Evolutionary conservation across 352 stramenopile species (phyloP).

Genomic region (Phytophthora pinifolia): DNA sequence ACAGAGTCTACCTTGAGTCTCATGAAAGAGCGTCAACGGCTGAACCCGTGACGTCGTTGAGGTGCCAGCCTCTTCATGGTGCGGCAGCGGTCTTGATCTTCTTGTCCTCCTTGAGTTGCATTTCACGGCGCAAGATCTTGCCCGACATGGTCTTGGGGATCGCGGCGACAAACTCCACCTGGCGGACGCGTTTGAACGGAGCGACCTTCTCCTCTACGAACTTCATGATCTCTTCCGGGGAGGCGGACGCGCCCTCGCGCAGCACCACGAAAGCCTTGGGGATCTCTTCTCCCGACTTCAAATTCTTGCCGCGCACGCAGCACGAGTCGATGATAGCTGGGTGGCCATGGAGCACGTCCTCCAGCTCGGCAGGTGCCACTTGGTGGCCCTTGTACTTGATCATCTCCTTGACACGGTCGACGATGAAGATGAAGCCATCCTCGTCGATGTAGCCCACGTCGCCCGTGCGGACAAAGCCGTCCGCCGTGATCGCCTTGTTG

Average conservation of each 20-base stretch:
- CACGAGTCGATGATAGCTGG: conserved; percentile 71
- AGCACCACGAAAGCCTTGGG: conserved; percentile 91
- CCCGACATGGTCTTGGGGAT: conserved; percentile 90
- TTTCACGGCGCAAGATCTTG: conserved; percentile 90
- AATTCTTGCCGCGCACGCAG: conserved; percentile 62
- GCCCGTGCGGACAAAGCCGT: conserved; percentile 86
- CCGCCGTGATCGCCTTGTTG: conserved; percentile 57
- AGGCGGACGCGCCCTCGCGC: conserved; percentile 36
- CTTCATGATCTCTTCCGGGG: conserved; percentile 68
- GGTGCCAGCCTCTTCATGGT: conserved; percentile 1
- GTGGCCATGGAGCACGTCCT: conserved; percentile 87
- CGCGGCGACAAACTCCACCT: conserved; percentile 82
- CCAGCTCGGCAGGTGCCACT: conserved; percentile 90
- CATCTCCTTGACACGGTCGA: conserved; percentile 93
- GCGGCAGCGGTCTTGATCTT: conserved; percentile 19
- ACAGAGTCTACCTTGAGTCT: not conserved
- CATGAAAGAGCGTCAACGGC: too few species aligned
- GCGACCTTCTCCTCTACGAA: conserved; percentile 84
- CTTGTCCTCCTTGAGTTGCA: conserved; percentile 43
- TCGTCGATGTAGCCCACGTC: conserved; percentile 92
- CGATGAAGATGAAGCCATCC: conserved; percentile 91
- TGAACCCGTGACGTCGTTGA: too few species aligned
- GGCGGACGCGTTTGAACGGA: conserved; percentile 82
- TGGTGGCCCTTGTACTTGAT: conserved; percentile 95
- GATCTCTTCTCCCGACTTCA: conserved; percentile 77